A percentile compares a stretch with the other conserved stretches of the same genome.
These are phyloP conservation scores for Cryptosporidium felis DNA, from an alignment of 169 alveolate genomes.

Conservation along the genomic window DNA sequence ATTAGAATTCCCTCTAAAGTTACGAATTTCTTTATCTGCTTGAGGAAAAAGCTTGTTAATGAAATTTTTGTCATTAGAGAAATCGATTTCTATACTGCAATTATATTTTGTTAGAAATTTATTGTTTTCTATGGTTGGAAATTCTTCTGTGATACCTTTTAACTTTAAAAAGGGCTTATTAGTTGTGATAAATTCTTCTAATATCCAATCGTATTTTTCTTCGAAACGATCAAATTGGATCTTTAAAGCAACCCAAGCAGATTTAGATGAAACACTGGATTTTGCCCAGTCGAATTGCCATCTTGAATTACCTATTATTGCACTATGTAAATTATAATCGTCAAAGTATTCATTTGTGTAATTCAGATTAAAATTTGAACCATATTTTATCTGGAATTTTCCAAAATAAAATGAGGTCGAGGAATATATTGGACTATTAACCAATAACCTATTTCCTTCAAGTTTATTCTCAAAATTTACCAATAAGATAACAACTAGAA, in stretches of 20 bases:
- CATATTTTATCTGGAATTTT: constrained; percentile 6
- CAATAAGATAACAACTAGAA: neutral
- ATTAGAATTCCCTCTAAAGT: constrained; percentile 34
- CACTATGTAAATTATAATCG: neutral
- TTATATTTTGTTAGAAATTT: neutral
- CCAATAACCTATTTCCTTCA: constrained; percentile 1
- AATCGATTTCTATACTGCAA: constrained; percentile 26
- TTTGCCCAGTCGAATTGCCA: constrained; percentile 70
- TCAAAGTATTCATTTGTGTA: neutral
- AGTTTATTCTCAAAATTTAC: constrained; percentile 28
- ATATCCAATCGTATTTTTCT: neutral
- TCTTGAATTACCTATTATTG: constrained; percentile 28
- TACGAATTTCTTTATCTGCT: neutral
- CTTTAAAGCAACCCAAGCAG: constrained; percentile 46
- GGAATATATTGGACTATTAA: neutral
- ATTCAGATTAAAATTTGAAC: neutral
- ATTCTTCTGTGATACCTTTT: neutral
- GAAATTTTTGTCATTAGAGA: neutral
- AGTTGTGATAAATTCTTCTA: neutral
- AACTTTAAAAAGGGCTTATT: neutral
- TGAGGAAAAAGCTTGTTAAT: constrained; percentile 1
- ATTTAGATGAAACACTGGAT: constrained; percentile 6
- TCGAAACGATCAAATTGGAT: neutral
- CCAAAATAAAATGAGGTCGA: constrained; percentile 45
- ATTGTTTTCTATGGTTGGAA: neutral